These are phyloP conservation scores for Pseudopyricularia javanii DNA, from an alignment of 2,329 filamentous ascomycete species.

Conservation along the genomic window DNA sequence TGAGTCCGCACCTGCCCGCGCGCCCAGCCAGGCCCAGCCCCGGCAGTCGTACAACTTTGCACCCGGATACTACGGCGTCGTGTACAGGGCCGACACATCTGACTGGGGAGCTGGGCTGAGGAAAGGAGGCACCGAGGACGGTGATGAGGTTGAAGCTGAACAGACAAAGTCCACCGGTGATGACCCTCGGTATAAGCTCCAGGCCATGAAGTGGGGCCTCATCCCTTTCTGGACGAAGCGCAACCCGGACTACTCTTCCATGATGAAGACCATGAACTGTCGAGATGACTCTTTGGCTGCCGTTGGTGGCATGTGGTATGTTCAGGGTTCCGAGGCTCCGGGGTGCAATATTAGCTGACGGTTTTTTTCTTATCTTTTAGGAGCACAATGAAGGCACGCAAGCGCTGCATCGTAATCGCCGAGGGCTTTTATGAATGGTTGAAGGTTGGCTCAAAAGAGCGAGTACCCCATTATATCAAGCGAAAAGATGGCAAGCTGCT, in stretches of 20 bases:
- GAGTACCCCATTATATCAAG: slow-evolving; percentile 73
- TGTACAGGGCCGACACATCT: slow-evolving; percentile 67
- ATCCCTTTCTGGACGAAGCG: slow-evolving; percentile 89
- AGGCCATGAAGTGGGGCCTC: slow-evolving; percentile 93
- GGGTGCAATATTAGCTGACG: background rate
- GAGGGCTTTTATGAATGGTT: slow-evolving; percentile 97
- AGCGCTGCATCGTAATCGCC: slow-evolving; percentile 76
- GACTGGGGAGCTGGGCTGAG: slow-evolving; percentile 41
- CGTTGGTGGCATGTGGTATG: slow-evolving; percentile 73
- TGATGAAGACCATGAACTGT: slow-evolving; percentile 90
- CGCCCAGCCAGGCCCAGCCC: slow-evolving; percentile 28
- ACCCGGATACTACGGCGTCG: slow-evolving; percentile 71
- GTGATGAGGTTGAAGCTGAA: slow-evolving; percentile 6
- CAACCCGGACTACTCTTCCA: slow-evolving; percentile 61
- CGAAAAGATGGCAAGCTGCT: slow-evolving; percentile 72
- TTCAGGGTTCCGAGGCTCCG: background rate
- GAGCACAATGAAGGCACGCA: slow-evolving; percentile 68
- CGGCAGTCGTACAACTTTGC: slow-evolving; percentile 87
- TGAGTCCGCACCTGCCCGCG: slow-evolving; percentile 29
- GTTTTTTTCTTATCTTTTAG: background rate
- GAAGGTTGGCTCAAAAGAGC: slow-evolving; percentile 64
- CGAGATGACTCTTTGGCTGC: slow-evolving; percentile 73
- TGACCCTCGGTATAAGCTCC: slow-evolving; percentile 61
- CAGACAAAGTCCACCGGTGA: slow-evolving; percentile 5
- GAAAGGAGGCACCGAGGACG: slow-evolving; percentile 7